Evolutionary conservation across 1,284 basidiomycete genomes (phyloP), one percentile per base, ranked within the genome.

Genomic region (Agroathelia rolfsii): DNA sequence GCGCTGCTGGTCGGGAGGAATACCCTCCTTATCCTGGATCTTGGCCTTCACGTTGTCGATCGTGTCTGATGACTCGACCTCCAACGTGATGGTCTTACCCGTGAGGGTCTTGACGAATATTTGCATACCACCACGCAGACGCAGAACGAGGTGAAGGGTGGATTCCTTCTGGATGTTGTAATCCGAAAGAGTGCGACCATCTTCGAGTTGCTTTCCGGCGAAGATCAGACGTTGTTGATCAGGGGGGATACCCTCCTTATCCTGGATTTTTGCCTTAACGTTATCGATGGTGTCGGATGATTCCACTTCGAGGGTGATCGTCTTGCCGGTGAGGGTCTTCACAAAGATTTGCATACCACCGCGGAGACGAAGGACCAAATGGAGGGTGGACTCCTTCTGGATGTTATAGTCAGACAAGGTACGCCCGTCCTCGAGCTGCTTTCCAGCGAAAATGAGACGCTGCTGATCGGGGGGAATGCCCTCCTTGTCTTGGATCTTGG

Each of bases 51-150:
- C 74, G 37, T 79, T 79, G 61, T 82, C 77, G 41, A 81, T 79
- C 28, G 79, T 81, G 58, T 82, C 78, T 4, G 69, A 75, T 3
- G 76, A 78, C 56, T 82, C 79, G 14, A 83, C 79, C 54, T 83
- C 80, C 51, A 84, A 61, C 27, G 81, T 82, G 55, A 84, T 84
- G 24, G 81, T 84, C 67, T 83, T 84, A 36, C 80, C 81, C 12
- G 81, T 84, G 7, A 84, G 64, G 36, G 64, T 70, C 56, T 78
- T 79, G 31, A 78, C 76, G 41, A 78, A 79, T n/a, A n/a, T n/a
- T n/a, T n/a, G 26, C 26, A 24, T 14, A 28, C 44, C 44, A 20
- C 40, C 39, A 17, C 35, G 28, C 13, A 44, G 30, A 13, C 40
- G 27, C 2, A 45, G 21, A 9, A 39, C 18, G 5, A 48, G 30